Percentiles rank a stretch among this genome's conserved stretches.
These are phyloP conservation scores for Colletotrichum horii DNA, from an alignment of 2,329 filamentous ascomycete species.

Conservation along the genomic window DNA sequence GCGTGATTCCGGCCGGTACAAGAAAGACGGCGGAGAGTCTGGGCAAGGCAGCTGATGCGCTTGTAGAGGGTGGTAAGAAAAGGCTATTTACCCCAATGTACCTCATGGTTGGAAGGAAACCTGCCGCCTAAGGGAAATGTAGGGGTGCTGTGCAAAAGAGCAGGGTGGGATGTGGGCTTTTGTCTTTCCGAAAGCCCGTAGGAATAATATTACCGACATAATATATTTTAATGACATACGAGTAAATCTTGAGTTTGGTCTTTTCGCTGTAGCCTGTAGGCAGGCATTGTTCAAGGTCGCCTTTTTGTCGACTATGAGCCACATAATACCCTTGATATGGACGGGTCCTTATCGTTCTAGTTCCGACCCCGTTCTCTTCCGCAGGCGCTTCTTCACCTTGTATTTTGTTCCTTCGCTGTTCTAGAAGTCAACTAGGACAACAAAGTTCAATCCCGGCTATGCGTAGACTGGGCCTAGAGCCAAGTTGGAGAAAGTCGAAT, in stretches of 20 bases:
- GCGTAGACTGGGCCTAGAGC: not conserved
- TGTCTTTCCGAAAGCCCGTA: not conserved
- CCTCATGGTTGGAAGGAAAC: slow-evolving; percentile 92
- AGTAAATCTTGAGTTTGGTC: not conserved
- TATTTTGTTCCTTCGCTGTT: not conserved
- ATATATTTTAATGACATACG: not conserved
- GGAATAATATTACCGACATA: not conserved
- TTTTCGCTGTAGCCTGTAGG: too few relatives aligned
- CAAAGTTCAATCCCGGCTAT: not conserved
- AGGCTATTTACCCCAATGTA: slow-evolving; percentile 99
- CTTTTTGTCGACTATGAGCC: not conserved
- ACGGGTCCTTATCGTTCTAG: not conserved
- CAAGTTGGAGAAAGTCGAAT: not conserved
- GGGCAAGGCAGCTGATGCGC: slow-evolving; percentile 78
- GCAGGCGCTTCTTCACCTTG: not conserved
- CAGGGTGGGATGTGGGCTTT: not conserved
- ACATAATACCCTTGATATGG: not conserved
- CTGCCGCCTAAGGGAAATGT: slow-evolving; percentile 36
- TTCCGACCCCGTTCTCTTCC: not conserved
- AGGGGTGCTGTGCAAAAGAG: not conserved
- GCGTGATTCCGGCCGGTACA: slow-evolving; percentile 80
- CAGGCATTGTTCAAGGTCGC: too few relatives aligned
- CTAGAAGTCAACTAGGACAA: not conserved
- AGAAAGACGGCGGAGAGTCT: slow-evolving; percentile 95
- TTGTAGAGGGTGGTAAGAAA: slow-evolving; percentile 85